Percentiles rank a stretch among this genome's conserved stretches.
phyloP scores from a whole-genome alignment of 441 rosid species.

The Gossypium schwendimanii region DNA sequence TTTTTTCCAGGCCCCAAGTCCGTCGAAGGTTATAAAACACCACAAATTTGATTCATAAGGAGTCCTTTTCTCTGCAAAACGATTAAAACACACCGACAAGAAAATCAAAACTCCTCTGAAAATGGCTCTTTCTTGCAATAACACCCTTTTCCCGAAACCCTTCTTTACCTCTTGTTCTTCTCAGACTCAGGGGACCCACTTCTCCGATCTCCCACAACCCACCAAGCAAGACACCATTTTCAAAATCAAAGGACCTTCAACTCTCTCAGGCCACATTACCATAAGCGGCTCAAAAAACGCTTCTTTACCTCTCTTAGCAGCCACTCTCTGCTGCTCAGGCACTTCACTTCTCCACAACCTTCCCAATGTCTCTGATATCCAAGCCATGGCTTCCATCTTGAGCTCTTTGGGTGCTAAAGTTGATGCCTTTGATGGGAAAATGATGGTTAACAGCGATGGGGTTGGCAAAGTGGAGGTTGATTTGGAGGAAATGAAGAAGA shows the following conservation, averaged over 20 bases:
- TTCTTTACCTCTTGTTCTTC: background rate
- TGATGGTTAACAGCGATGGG: slow-evolving; percentile 16
- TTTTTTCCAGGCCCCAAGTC: too few relatives aligned
- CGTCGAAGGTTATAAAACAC: too few relatives aligned
- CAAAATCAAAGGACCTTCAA: slow-evolving; percentile 22
- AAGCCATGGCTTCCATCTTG: slow-evolving; percentile 21
- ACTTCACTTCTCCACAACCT: slow-evolving; percentile 19
- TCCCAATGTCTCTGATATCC: slow-evolving; percentile 16
- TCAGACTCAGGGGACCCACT: background rate
- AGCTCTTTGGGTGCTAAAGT: slow-evolving; percentile 24
- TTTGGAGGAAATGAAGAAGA: slow-evolving; percentile 19
- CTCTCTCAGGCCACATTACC: slow-evolving; percentile 23
- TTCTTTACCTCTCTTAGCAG: slow-evolving; percentile 25
- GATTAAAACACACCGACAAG: too few relatives aligned
- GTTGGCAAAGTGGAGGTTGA: slow-evolving; percentile 18
- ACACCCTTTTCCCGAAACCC: background rate
- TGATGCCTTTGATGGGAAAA: slow-evolving; percentile 2
- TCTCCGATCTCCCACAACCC: background rate
- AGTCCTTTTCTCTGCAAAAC: too few relatives aligned
- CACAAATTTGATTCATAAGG: too few relatives aligned
- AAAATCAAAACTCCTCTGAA: too few relatives aligned
- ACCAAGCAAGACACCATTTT: slow-evolving; percentile 7
- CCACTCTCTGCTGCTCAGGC: slow-evolving; percentile 23
- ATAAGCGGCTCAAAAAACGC: slow-evolving; percentile 30
- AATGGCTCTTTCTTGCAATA: background rate